Conservation (phyloP, 176 grass and related monocot species). For the Eleusine indica region DNA sequence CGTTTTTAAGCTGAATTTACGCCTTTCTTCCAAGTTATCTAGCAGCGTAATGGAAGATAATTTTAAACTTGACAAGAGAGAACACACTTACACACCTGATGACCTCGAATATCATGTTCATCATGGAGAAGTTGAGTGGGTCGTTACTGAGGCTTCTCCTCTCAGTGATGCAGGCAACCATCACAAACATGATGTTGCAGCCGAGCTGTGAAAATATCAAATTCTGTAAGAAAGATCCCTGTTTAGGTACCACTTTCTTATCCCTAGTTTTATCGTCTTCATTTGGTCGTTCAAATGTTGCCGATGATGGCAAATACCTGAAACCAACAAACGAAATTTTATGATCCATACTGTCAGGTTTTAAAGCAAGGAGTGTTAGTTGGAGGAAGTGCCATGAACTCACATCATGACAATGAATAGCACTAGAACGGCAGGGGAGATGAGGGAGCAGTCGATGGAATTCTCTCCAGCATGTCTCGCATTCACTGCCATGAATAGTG, state of each 20-base stretch:
- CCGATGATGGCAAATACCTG: slow-evolving; percentile 65
- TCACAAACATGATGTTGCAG: slow-evolving; percentile 50
- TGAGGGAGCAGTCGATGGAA: slow-evolving; percentile 46
- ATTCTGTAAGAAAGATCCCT: slow-evolving; percentile 1
- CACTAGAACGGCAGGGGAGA: slow-evolving; percentile 51
- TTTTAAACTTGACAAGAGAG: not conserved
- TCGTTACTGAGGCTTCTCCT: slow-evolving; percentile 45
- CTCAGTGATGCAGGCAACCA: slow-evolving; percentile 52
- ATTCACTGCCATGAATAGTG: slow-evolving; percentile 58
- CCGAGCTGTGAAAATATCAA: slow-evolving; percentile 44
- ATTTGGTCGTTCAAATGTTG: slow-evolving; percentile 26
- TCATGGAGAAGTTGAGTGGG: slow-evolving; percentile 56
- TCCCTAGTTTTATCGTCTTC: slow-evolving; percentile 24
- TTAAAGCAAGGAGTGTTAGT: not conserved
- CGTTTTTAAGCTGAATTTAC: not conserved
- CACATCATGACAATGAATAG: slow-evolving; percentile 69
- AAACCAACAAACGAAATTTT: not conserved
- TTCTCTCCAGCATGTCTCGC: slow-evolving; percentile 60
- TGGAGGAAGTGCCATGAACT: slow-evolving; percentile 5
- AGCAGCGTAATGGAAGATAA: not conserved
- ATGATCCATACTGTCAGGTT: slow-evolving; percentile 2
- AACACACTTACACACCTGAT: slow-evolving; percentile 54
- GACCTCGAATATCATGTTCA: slow-evolving; percentile 58
- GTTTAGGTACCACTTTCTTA: not conserved
- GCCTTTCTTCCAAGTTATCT: not conserved